A percentile compares a stretch with the other conserved stretches of the same genome.
phyloP scores from a whole-genome alignment of 352 stramenopile genomes.

The Globisporangium takayamanum region DNA sequence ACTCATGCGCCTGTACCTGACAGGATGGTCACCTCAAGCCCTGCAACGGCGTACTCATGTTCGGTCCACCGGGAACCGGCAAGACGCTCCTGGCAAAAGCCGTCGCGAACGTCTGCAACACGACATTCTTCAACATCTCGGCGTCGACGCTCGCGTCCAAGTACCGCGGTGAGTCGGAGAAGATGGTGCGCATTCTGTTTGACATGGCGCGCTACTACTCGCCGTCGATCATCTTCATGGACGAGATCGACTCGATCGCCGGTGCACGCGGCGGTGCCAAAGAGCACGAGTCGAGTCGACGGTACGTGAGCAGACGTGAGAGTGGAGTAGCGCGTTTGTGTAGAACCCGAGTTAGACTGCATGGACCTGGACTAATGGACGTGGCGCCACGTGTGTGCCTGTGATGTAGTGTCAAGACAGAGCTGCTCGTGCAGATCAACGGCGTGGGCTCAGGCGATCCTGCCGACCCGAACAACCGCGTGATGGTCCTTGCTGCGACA shows the following conservation, averaged over 20 bases:
- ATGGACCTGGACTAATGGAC: too few species aligned
- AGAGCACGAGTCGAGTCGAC: constrained; percentile 80
- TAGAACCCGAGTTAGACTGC: background rate
- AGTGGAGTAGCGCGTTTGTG: background rate
- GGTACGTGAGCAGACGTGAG: constrained; percentile 21
- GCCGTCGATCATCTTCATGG: constrained; percentile 97
- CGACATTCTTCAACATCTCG: constrained; percentile 98
- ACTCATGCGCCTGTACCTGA: background rate
- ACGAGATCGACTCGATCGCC: constrained; percentile 96
- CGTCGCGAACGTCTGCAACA: constrained; percentile 93
- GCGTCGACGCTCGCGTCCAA: constrained; percentile 89
- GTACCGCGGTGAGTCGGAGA: constrained; percentile 93
- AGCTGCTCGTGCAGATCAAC: constrained; percentile 98
- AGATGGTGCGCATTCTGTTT: constrained; percentile 96
- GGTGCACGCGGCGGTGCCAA: constrained; percentile 61
- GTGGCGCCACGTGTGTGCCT: background rate
- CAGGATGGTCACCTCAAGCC: constrained; percentile 74
- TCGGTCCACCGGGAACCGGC: constrained; percentile 84
- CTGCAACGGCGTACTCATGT: constrained; percentile 82
- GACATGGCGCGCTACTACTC: constrained; percentile 97
- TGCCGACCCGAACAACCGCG: constrained; percentile 27
- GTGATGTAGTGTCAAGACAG: constrained; percentile 91
- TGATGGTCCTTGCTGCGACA: constrained; percentile 93
- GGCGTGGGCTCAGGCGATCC: constrained; percentile 51
- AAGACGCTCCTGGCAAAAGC: constrained; percentile 89